Conservation (phyloP, 805 yeast species). For the Starmerella cellae region DNA sequence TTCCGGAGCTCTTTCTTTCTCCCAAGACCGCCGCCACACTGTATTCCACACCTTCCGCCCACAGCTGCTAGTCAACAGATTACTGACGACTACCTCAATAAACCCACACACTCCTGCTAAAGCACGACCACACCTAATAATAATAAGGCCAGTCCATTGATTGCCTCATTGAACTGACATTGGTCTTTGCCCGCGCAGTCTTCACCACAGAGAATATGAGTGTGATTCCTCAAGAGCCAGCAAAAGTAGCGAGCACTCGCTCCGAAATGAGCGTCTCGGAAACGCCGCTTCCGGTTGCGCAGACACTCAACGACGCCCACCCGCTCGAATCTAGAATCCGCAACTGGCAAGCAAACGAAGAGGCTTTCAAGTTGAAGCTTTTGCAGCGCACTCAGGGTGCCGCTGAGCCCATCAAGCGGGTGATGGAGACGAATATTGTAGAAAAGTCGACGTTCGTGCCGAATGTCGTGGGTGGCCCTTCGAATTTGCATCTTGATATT, state of each 20-base stretch:
- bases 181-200: too few relatives aligned
- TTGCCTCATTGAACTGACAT: too few relatives aligned
- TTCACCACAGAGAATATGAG: background rate
- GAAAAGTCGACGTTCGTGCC: conserved; percentile 61
- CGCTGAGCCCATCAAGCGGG: conserved; percentile 83
- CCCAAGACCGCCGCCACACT: too few relatives aligned
- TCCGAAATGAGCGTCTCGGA: background rate
- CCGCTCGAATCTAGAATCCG: conserved; percentile 67
- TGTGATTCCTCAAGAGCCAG: background rate
- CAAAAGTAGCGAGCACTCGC: background rate
- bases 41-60: too few relatives aligned
- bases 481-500: conserved; percentile 60
- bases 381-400: conserved; percentile 78
- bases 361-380: conserved; percentile 55
- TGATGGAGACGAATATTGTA: conserved; percentile 74
- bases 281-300: conserved; percentile 21
- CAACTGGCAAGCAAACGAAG: conserved; percentile 71
- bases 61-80: too few relatives aligned
- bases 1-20: too few relatives aligned
- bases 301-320: conserved; percentile 37
- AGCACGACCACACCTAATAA: too few relatives aligned
- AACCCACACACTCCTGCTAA: too few relatives aligned
- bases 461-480: conserved; percentile 42
- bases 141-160: too few relatives aligned
- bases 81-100: too few relatives aligned